Evolutionary conservation across 768 basidiomycete genomes (phyloP).

Genomic region (Sporobolomyces roseus): DNA sequence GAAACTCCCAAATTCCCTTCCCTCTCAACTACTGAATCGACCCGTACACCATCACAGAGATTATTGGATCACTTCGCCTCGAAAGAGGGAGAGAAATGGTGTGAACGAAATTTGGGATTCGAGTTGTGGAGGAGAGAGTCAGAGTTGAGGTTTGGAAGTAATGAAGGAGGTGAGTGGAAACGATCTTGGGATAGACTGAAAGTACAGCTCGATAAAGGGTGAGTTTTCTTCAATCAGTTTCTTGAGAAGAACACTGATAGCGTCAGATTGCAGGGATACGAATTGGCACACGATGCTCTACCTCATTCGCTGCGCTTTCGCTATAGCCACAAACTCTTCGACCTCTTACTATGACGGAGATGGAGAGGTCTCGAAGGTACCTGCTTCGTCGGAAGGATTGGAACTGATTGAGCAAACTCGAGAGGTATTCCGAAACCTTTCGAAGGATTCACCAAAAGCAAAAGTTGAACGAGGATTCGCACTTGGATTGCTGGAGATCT

Average conservation of each 20-base stretch:
- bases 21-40: not conserved
- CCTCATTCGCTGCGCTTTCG: slow-evolving; percentile 34
- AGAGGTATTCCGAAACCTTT: slow-evolving; percentile 17
- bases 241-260: not conserved
- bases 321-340: slow-evolving; percentile 15
- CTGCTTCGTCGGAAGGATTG: not conserved
- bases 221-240: not conserved
- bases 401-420: not conserved
- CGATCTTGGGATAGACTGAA: slow-evolving; percentile 10
- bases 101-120: slow-evolving; percentile 31
- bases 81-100: slow-evolving; percentile 28
- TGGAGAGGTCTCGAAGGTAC: not conserved
- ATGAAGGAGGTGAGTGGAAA: slow-evolving; percentile 15
- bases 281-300: slow-evolving; percentile 46
- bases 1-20: slow-evolving; percentile 11
- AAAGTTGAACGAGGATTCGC: slow-evolving; percentile 67
- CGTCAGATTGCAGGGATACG: slow-evolving; percentile 35
- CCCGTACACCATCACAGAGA: not conserved
- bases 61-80: slow-evolving; percentile 32
- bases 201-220: slow-evolving; percentile 29
- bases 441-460: slow-evolving; percentile 49
- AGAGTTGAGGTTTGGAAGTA: slow-evolving; percentile 18
- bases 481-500: slow-evolving; percentile 65
- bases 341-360: not conserved
- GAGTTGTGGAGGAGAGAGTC: slow-evolving; percentile 41